phyloP scores from a whole-genome alignment of 2,329 filamentous ascomycete genomes.

The Pyrenochaeta sp. region DNA sequence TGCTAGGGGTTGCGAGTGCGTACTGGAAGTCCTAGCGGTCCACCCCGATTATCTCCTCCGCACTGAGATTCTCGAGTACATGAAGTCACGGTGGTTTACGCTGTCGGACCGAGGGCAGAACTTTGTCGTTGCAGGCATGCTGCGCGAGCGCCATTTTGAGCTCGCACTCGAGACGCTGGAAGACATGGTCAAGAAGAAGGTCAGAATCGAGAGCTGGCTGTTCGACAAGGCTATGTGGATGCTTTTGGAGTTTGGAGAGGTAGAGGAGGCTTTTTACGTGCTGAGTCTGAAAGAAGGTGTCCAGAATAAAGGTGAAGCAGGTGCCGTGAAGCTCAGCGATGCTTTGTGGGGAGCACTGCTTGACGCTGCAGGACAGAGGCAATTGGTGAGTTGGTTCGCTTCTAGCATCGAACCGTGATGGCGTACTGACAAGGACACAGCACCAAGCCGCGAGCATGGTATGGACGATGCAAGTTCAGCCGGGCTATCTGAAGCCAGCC shows the following conservation, averaged over 20 bases:
- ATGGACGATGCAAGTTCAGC: conserved; percentile 74
- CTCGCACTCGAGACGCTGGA: conserved; percentile 76
- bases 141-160: conserved; percentile 85
- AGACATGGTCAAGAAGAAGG: conserved; percentile 66
- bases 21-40: conserved; percentile 76
- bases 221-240: conserved; percentile 79
- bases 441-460: conserved; percentile 71
- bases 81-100: conserved; percentile 76
- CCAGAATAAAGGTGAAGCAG: conserved; percentile 11
- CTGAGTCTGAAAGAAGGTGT: conserved; percentile 57
- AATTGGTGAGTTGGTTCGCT: conserved; percentile 56
- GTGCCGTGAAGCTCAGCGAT: conserved; percentile 53
- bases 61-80: conserved; percentile 73
- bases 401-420: neutral
- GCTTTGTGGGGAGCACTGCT: conserved; percentile 76
- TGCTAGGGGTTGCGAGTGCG: conserved; percentile 72
- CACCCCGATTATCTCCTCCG: conserved; percentile 87
- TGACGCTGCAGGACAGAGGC: conserved; percentile 73
- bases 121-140: conserved; percentile 74
- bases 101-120: conserved; percentile 70
- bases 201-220: conserved; percentile 73
- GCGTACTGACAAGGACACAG: conserved; percentile 44
- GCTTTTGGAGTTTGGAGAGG: conserved; percentile 74
- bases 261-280: conserved; percentile 78
- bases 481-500: conserved; percentile 67